Evolutionary conservation across 148 eudicot genomes (phyloP), one percentile per base, ranked within the genome.

Genomic region (Persicaria maculosa): DNA sequence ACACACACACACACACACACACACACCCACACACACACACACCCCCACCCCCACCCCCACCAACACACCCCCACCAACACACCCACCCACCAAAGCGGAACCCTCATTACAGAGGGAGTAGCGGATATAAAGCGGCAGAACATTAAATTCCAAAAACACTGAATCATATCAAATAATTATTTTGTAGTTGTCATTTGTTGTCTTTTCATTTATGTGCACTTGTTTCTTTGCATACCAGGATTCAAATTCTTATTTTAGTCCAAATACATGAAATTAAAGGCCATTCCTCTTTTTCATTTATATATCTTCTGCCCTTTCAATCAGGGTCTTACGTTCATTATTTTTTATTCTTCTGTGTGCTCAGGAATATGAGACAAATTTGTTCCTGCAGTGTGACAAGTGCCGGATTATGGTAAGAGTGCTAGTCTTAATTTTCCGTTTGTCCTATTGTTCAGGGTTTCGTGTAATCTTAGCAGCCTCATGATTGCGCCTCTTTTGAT

Each of bases 351-450:
- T 10, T 75, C 57, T 47, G 20, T 77, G 53, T 50, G 52, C 72
- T 58, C 85, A 95, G 99, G 99, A 95, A 79, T 95, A 95, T 44
- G 97, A 86, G 83, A 90, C 89, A 79, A 92, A 95, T 79, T 77
- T 90, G 77, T 95, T 95, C 83, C 88, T 95, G 82, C 99, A 95
- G 90, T 95, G 99, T 73, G 97, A 95, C 78, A 95, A 95, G 79
- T 95, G 99, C 90, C 83, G 99, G 84, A 95, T 95, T 86, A 92
- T 95, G 99, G 99, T 95, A 77, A 85, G 82, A 80, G 22, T 57
- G 55, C 47, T 52, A 5, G 50, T 17, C 50, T n/a, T 68, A 47
- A 53, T 59, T 40, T 59, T 46, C 43, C 67, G 40, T 50, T 36
- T 67, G 12, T 72, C 16, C 44, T 65, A 65, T 14, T 65, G 17